These are phyloP conservation scores for Monilinia vaccinii-corymbosi DNA, from an alignment of 2,329 filamentous ascomycete species.

Conservation along the genomic window DNA sequence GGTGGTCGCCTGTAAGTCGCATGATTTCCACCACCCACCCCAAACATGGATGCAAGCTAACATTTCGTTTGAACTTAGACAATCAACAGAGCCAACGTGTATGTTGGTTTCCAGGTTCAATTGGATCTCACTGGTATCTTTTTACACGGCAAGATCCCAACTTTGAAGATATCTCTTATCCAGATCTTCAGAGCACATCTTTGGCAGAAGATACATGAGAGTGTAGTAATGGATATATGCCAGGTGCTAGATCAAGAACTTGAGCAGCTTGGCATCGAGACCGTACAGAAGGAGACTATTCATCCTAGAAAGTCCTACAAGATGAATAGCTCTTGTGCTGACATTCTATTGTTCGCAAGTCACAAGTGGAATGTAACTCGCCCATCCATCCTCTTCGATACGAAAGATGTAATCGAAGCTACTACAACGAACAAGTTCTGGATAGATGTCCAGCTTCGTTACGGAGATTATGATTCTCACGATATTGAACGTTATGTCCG, in stretches of 20 bases:
- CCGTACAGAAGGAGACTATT: conserved; percentile 97
- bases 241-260: conserved; percentile 98
- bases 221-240: conserved; percentile 96
- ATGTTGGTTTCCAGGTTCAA: conserved; percentile 98
- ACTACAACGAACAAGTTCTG: conserved; percentile 99
- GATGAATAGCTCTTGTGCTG: conserved; percentile 99
- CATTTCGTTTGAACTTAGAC: conserved; percentile 41
- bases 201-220: conserved; percentile 99
- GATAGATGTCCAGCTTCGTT: conserved; percentile 92
- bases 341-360: conserved; percentile 91
- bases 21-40: conserved; percentile 31
- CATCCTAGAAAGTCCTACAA: conserved; percentile 99
- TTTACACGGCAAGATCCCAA: conserved; percentile 97
- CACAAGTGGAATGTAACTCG: conserved; percentile 98
- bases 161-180: conserved; percentile 93
- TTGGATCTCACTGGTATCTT: conserved; percentile 97
- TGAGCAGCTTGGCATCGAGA: conserved; percentile 91
- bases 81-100: conserved; percentile 93
- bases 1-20: conserved; percentile 95
- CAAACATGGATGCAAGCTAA: neutral
- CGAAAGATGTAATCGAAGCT: conserved; percentile 87
- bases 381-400: conserved; percentile 89
- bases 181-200: conserved; percentile 99
- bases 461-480: conserved; percentile 97
- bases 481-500: conserved; percentile 97